Base-by-base conservation (phyloP, 257 asterid species). In the Fraxinus americana region DNA sequence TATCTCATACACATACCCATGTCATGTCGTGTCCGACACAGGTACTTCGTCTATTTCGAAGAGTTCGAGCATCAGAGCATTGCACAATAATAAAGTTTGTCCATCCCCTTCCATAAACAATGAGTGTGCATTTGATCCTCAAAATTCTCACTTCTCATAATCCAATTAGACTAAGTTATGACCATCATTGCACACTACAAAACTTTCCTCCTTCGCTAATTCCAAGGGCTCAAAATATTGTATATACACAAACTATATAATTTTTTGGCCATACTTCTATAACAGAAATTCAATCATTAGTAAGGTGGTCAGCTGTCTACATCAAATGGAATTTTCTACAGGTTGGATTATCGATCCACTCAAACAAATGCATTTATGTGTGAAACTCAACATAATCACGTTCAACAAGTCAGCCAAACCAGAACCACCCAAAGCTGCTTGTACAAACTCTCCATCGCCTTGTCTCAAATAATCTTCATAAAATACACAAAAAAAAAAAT, bases 161-260 rank as follows among this genome's bases (percentile, higher is more conserved):
- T 67, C 75, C 52, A 68, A 70, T 9, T 10, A 52, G 52, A 54
- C 57, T 66, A 69, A 71, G 70, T 13, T 68, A 39, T 74, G 75
- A 45, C 35, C 19, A 13, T 73, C 73, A 75, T 14, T 19, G 5
- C 72, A 71, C 74, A 71, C 9, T 36, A 63, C n/a, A 39, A 68
- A 52, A 19, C 19, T 23, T 67, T 36, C 43, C 65, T 39, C 25
- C 38, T 77, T 13, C 23, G 43, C 50, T 35, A 78, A 66, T 30
- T 32, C 14, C 16, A 74, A 32, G 72, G 30, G 72, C 36, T 41
- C 2, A 41, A 75, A 59, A 8, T 21, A 54, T 41, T 45, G 34
- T 16, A 41, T 63, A 12, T 34, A 23, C 69, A 63, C 9, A 63
- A 27, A 27, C 21, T 27, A 63, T 10, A 63, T 63, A 27, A 23